These are phyloP conservation scores for Annulohypoxylon stygium DNA, from an alignment of 495 filamentous ascomycete genomes.

Conservation along the genomic window DNA sequence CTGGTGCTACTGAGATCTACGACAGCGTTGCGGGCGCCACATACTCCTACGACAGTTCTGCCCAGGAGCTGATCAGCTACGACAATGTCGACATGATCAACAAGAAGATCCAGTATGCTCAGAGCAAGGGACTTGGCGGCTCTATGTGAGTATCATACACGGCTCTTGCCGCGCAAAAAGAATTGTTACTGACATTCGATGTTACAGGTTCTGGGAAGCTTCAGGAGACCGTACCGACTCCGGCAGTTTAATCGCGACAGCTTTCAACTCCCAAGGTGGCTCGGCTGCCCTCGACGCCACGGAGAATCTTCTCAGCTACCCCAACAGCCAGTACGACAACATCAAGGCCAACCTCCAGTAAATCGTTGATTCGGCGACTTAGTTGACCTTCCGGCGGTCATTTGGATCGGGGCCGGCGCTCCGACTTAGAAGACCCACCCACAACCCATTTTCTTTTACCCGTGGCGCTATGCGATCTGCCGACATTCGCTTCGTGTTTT, in stretches of 20 bases:
- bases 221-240: constrained; percentile 74
- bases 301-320: constrained; percentile 58
- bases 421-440: constrained; percentile 36
- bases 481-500: constrained; percentile 28
- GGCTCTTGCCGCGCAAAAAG: too few relatives aligned
- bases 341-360: constrained; percentile 52
- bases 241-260: constrained; percentile 73
- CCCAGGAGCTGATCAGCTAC: constrained; percentile 76
- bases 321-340: constrained; percentile 60
- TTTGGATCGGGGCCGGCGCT: constrained; percentile 40
- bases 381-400: constrained; percentile 26
- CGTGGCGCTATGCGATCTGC: not conserved
- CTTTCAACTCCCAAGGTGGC: constrained; percentile 54
- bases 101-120: constrained; percentile 76
- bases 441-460: not conserved
- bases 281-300: constrained; percentile 48
- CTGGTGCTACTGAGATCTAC: constrained; percentile 61
- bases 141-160: constrained; percentile 71
- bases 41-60: constrained; percentile 75
- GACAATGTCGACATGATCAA: constrained; percentile 74
- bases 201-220: constrained; percentile 80
- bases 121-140: constrained; percentile 73
- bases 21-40: constrained; percentile 68
- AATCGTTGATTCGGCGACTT: not conserved
- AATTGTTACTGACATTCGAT: not conserved